Percentiles rank a stretch among this genome's conserved stretches.
These are phyloP conservation scores for Hansenula anomala DNA, from an alignment of 1,139 yeast genomes.

Conservation along the genomic window DNA sequence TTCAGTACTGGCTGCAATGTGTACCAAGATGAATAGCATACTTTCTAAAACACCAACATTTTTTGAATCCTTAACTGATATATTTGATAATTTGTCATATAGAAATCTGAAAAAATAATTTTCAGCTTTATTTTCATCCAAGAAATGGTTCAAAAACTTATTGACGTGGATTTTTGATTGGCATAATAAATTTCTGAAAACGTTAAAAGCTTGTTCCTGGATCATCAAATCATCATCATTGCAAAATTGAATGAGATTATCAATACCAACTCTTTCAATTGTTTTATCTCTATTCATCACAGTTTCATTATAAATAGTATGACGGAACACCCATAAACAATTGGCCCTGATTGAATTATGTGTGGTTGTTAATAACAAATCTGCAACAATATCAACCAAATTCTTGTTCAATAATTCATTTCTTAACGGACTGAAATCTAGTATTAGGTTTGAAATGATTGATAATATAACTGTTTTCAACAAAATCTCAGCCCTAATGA, in stretches of 20 bases:
- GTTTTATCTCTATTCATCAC: conserved; percentile 21
- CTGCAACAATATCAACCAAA: conserved; percentile 43
- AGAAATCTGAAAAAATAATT: conserved; percentile 30
- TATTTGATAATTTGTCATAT: conserved; percentile 15
- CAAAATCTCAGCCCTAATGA: conserved; percentile 34
- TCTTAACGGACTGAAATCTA: conserved; percentile 76
- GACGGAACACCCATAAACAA: conserved; percentile 53
- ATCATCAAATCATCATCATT: conserved; percentile 46
- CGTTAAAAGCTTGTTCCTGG: conserved; percentile 64
- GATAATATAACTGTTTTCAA: conserved; percentile 62
- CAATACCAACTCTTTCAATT: conserved; percentile 45
- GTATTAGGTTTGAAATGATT: conserved; percentile 66
- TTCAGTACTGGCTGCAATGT: conserved; percentile 52
- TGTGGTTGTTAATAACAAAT: conserved; percentile 28
- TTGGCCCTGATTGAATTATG: conserved; percentile 36
- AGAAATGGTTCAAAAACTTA: conserved; percentile 32
- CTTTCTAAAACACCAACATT: conserved; percentile 38
- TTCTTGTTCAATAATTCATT: conserved; percentile 52
- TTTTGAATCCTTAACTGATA: conserved; percentile 19
- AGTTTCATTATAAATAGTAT: conserved; percentile 40
- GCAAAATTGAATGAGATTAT: conserved; percentile 45
- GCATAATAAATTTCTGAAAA: conserved; percentile 71
- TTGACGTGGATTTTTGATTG: conserved; percentile 52
- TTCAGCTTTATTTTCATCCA: conserved; percentile 21
- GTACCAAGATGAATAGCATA: conserved; percentile 49